Evolutionary conservation across 441 rosid species (phyloP).

Genomic region (Syzygium syzygioides): DNA sequence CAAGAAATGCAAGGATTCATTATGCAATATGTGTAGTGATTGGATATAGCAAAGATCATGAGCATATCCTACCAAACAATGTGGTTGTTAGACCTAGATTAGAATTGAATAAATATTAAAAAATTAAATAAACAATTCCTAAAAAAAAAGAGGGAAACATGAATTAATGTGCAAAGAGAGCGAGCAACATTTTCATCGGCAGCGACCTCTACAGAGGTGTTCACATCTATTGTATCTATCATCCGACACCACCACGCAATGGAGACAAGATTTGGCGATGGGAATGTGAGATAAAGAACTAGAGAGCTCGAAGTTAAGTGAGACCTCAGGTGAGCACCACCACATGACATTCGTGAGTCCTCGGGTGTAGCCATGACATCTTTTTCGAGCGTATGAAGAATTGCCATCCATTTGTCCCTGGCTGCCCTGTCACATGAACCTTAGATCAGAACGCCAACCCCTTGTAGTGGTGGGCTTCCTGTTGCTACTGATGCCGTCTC

Average conservation of each 20-base stretch:
- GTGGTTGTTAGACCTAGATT: neutral
- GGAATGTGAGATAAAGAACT: neutral
- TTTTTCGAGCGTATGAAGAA: slow-evolving; percentile 65
- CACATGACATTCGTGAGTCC: neutral
- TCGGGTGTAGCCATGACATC: slow-evolving; percentile 39
- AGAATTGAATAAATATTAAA: neutral
- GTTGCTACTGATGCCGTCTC: slow-evolving; percentile 50
- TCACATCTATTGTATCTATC: neutral
- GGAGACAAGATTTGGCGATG: neutral
- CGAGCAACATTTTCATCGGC: neutral
- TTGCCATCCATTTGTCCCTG: slow-evolving; percentile 78
- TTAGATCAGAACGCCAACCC: slow-evolving; percentile 69
- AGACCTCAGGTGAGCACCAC: neutral
- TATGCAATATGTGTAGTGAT: neutral
- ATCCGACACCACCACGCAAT: neutral
- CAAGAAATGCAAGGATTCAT: neutral
- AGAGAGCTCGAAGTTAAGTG: neutral
- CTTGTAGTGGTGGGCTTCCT: slow-evolving; percentile 90
- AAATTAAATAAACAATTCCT: neutral
- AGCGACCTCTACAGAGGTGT: too few species aligned
- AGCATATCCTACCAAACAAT: neutral
- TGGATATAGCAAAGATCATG: neutral
- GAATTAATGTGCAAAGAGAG: neutral
- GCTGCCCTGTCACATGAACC: slow-evolving; percentile 87
- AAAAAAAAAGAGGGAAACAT: neutral